Conservation (phyloP, 1,284 basidiomycete genomes). For the Heterobasidion parviporum region DNA sequence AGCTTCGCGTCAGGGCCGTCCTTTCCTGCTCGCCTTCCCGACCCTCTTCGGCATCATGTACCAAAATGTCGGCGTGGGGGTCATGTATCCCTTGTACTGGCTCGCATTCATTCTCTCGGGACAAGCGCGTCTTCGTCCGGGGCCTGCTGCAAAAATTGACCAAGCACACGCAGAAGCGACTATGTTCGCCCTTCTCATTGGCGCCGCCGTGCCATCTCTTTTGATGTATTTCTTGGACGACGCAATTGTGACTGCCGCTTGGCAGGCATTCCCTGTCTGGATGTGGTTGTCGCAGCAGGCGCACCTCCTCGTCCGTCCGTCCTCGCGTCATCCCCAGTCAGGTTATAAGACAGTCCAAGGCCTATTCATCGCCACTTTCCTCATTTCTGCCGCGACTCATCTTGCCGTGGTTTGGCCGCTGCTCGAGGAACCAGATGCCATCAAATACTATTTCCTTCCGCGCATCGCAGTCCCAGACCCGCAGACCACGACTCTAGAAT, state of each 20-base stretch:
- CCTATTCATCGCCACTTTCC: conserved; percentile 26
- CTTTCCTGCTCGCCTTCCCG: conserved; percentile 5
- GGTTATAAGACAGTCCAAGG: conserved; percentile 28
- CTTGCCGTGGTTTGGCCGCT: conserved; percentile 24
- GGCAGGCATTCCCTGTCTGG: conserved; percentile 37
- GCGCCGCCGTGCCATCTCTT: conserved; percentile 27
- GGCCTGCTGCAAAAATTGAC: conserved; percentile 15
- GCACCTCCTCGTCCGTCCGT: conserved; percentile 11
- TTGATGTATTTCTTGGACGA: conserved; percentile 25
- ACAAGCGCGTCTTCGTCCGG: conserved; percentile 10
- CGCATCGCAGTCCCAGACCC: conserved; percentile 1
- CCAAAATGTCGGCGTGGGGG: conserved; percentile 16
- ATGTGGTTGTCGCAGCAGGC: conserved; percentile 20
- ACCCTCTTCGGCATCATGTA: conserved; percentile 4
- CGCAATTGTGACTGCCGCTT: conserved; percentile 29
- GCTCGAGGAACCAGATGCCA: not conserved
- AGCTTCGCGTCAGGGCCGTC: conserved; percentile 21
- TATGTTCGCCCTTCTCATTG: conserved; percentile 29
- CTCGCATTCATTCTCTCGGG: conserved; percentile 30
- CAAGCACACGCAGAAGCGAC: conserved; percentile 35
- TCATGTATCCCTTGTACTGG: conserved; percentile 33
- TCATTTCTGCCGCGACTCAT: conserved; percentile 30
- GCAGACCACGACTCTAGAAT: conserved; percentile 11
- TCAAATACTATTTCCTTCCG: conserved; percentile 7
- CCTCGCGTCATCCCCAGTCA: conserved; percentile 16